Base-by-base conservation (phyloP, 2,329 filamentous ascomycete species). In the Gyromitra esculenta region DNA sequence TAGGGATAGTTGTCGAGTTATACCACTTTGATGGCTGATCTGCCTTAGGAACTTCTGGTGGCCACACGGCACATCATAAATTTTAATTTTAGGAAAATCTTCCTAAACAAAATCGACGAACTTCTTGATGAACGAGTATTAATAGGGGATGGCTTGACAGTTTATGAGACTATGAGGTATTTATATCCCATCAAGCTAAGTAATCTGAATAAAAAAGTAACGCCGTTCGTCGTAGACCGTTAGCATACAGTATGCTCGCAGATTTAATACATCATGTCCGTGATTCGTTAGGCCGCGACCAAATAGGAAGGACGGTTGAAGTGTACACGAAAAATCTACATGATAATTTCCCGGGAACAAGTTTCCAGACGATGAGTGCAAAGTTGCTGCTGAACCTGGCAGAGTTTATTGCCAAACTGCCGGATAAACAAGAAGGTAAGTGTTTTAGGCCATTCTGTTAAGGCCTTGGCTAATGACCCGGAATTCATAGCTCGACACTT, bases 341-440 rank as follows among this genome's bases (percentile, higher is more conserved):
- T 82, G 96, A 98, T 83, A 93, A 93, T 79, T 97, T 97, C 78
- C 96, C 96, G 0, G 96, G 96, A 7, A 98, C 96, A 0, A 99
- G 95, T 83, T 99, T 99, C 82, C 96, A 99, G 84, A 99, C 96
- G 0, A 99, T 99, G 96, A 98, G 96, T 81, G 96, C 96, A 0
- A 99, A 98, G 83, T 86, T 99, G 1, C 86, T 99, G 0, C 86
- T 99, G 11, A 99, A 99, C 83, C 96, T 99, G 93, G 96, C 95
- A 0, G 96, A 99, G 81, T 97, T 93, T 83, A 99, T 99, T 82
- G 93, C 94, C 0, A 97, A 95, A 83, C 88, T 99, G 80, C 91
- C 92, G 21, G 93, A 97, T 82, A 99, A 98, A 85, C 90, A 91
- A 56, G 95, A 99, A 83, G 80, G 80, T 80, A 72, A 45, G 72